Conservation (phyloP, 176 grass and related monocot species). For the Dactylis glomerata region DNA sequence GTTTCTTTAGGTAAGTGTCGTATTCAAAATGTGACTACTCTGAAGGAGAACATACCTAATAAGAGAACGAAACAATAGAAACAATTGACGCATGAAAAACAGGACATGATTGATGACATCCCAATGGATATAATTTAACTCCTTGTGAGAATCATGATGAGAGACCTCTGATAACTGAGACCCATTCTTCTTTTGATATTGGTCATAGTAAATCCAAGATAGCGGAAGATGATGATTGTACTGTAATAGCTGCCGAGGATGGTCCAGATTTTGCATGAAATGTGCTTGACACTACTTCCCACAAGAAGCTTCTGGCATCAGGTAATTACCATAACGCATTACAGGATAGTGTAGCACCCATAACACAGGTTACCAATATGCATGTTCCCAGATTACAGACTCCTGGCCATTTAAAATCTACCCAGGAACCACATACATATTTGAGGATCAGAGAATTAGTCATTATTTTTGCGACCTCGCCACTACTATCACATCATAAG, state of each 20-base stretch:
- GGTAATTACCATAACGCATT: conserved; percentile 26
- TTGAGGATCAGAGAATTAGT: conserved; percentile 17
- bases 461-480: conserved; percentile 29
- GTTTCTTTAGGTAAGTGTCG: conserved; percentile 27
- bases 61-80: conserved; percentile 35
- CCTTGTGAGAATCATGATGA: conserved; percentile 55
- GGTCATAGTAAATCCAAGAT: neutral
- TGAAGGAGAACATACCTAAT: conserved; percentile 20
- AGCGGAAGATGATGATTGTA: conserved; percentile 33
- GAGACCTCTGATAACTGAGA: conserved; percentile 38
- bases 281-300: conserved; percentile 14
- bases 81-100: conserved; percentile 26
- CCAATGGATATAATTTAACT: conserved; percentile 90
- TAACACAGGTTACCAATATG: neutral
- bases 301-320: conserved; percentile 22
- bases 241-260: conserved; percentile 8
- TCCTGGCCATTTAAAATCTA: conserved; percentile 16
- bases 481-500: conserved; percentile 27
- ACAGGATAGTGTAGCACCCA: neutral
- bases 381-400: conserved; percentile 14
- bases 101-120: conserved; percentile 51
- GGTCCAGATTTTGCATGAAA: conserved; percentile 21
- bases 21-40: conserved; percentile 21
- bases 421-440: conserved; percentile 8
- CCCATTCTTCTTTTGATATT: conserved; percentile 18